Evolutionary conservation across 2,329 filamentous ascomycete genomes (phyloP), one percentile per base, ranked within the genome.

Genomic region (Fusarium algeriense): DNA sequence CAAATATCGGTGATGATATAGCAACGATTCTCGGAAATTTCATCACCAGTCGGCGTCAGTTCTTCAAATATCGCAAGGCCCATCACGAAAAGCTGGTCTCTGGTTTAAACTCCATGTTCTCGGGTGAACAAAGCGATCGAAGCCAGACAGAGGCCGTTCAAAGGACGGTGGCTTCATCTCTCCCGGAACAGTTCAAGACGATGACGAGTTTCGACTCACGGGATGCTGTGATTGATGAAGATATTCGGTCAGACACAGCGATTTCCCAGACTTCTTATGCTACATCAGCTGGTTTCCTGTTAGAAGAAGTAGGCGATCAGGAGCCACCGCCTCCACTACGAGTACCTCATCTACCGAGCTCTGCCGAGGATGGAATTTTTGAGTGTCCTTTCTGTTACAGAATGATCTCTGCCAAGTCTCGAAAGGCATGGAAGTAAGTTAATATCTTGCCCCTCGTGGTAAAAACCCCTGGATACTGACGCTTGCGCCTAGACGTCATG

Each of bases 361-460:
- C 70, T 2, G 71, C 77, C 0, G 32, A 50, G 0, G 48, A 73
- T 13, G 76, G 76, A 1, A 73, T 76, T 0, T 83, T 83, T 41
- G 77, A 83, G 61, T 84, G 82, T 38, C 82, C 80, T 0, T 83
- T 82, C 12, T 84, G 83, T 53, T 83, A 77, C 34, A 76, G 76
- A 43, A 75, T 83, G 8, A 75, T 83, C 6, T 78, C 65, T 2
- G 69, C 79, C 1, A 70, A 38, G 7, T 69, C 66, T 12, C 69
- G 50, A 15, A n/a, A 26, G 3, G 67, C 77, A 1, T 84, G 82
- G 82, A 78, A 75, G 64, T 81, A 58, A 65, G 77, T 57, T n/a
- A 7, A 3, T 7, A 3, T 15, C 19, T 20, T 7, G 38, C 17
- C 2, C 9, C 23, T 1, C 0, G 3, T 5, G 30, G 9, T 17